These are phyloP conservation scores for Adenanthera pavonina DNA, from an alignment of 306 rosid genomes.

Conservation along the genomic window DNA sequence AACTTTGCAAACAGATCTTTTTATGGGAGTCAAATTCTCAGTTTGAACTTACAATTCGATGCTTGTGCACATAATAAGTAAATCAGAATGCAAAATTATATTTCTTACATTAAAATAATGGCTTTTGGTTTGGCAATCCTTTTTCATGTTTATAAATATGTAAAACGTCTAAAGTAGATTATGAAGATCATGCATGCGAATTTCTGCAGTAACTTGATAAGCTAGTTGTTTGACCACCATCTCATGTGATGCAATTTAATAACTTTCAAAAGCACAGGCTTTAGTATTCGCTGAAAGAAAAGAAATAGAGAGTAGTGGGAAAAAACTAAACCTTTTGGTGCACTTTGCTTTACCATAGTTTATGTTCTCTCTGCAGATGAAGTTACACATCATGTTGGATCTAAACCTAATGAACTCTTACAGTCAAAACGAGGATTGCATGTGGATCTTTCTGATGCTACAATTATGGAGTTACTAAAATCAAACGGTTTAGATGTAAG, in stretches of 20 bases:
- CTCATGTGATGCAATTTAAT: not conserved
- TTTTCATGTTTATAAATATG: not conserved
- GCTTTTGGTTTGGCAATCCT: too few relatives aligned
- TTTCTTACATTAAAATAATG: not conserved
- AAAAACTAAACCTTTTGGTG: slow-evolving; percentile 24
- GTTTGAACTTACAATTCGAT: not conserved
- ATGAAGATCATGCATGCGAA: not conserved
- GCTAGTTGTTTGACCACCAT: not conserved
- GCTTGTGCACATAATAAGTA: not conserved
- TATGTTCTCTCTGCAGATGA: slow-evolving; percentile 55
- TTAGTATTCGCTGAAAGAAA: not conserved
- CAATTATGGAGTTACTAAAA: slow-evolving; percentile 67
- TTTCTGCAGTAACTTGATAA: not conserved
- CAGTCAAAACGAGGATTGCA: slow-evolving; percentile 55
- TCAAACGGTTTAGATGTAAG: slow-evolving; percentile 80
- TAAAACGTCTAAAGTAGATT: not conserved
- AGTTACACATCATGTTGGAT: slow-evolving; percentile 42
- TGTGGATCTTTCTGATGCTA: slow-evolving; percentile 65
- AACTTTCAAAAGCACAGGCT: not conserved
- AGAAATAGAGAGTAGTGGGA: not conserved
- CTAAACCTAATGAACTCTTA: slow-evolving; percentile 52
- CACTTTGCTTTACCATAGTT: slow-evolving; percentile 34
- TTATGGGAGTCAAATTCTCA: slow-evolving; percentile 1
- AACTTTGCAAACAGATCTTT: not conserved
- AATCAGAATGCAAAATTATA: slow-evolving; percentile 1